These are phyloP conservation scores for Leishmania arabica DNA, from an alignment of 208 protist genomes.

Conservation along the genomic window DNA sequence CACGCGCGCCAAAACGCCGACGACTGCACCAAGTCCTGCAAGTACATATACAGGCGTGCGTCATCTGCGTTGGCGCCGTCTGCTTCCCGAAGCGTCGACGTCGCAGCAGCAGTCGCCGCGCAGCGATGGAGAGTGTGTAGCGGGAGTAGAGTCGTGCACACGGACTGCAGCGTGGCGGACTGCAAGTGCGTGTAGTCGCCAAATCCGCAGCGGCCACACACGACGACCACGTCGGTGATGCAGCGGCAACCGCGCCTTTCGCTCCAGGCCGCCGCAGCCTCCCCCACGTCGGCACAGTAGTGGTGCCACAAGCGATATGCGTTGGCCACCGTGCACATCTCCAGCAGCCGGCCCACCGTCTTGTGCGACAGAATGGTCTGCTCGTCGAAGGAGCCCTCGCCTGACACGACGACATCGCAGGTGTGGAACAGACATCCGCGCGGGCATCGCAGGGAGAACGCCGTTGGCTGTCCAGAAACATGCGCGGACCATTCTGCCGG, in stretches of 20 bases:
- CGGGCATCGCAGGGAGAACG: not conserved
- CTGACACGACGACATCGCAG: slow-evolving; percentile 57
- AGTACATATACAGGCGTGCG: slow-evolving; percentile 7
- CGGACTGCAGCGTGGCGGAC: slow-evolving; percentile 9
- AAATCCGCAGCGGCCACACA: slow-evolving; percentile 50
- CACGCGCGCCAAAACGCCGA: not conserved
- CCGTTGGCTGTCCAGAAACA: not conserved
- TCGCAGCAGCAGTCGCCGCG: not conserved
- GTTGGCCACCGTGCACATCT: slow-evolving; percentile 76
- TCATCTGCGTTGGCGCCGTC: not conserved
- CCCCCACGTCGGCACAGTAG: not conserved
- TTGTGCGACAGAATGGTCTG: slow-evolving; percentile 73
- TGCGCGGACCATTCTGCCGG: not conserved
- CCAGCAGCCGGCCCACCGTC: slow-evolving; percentile 67
- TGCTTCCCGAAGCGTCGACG: not conserved
- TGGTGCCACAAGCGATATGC: slow-evolving; percentile 27
- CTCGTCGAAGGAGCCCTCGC: slow-evolving; percentile 79
- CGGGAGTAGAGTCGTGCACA: slow-evolving; percentile 21
- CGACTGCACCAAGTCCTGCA: slow-evolving; percentile 1
- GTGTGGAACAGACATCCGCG: slow-evolving; percentile 29
- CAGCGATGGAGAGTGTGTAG: not conserved
- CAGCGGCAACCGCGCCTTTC: not conserved
- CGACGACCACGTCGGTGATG: slow-evolving; percentile 32
- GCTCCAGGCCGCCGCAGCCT: not conserved
- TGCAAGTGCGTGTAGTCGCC: slow-evolving; percentile 19